These are phyloP conservation scores for Mycocalia duriaeana DNA, from an alignment of 1,284 basidiomycete genomes.

Conservation along the genomic window DNA sequence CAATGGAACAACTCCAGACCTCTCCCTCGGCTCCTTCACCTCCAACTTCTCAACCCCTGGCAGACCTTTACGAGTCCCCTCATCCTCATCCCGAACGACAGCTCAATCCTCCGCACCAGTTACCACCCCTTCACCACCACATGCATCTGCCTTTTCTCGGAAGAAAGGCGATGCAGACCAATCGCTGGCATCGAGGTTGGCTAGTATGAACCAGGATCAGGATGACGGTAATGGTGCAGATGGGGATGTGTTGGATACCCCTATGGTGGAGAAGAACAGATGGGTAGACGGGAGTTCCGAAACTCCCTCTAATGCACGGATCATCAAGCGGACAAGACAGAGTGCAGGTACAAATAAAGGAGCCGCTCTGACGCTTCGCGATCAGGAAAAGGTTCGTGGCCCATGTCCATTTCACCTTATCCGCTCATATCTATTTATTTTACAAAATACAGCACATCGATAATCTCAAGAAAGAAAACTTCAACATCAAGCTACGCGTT, in stretches of 20 bases:
- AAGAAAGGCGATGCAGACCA: conserved; percentile 21
- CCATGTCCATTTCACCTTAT: neutral
- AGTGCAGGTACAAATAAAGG: conserved; percentile 48
- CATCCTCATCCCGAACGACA: conserved; percentile 45
- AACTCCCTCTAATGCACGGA: conserved; percentile 40
- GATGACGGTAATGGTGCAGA: conserved; percentile 37
- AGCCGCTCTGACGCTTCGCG: conserved; percentile 76
- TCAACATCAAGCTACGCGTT: conserved; percentile 89
- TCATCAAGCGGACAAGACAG: conserved; percentile 38
- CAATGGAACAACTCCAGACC: conserved; percentile 44
- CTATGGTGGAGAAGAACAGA: conserved; percentile 40
- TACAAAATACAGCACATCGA: conserved; percentile 74
- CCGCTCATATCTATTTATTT: too few relatives aligned
- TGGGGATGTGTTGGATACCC: conserved; percentile 48
- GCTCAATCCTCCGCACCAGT: conserved; percentile 50
- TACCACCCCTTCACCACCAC: conserved; percentile 47
- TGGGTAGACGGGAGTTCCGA: conserved; percentile 47
- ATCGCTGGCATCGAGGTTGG: conserved; percentile 20
- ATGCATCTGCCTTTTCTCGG: conserved; percentile 21
- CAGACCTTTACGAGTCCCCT: conserved; percentile 44
- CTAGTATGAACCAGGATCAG: conserved; percentile 25
- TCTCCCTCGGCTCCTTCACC: conserved; percentile 56
- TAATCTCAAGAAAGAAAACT: conserved; percentile 91
- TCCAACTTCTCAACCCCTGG: conserved; percentile 56
- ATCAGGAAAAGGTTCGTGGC: conserved; percentile 85